Base-by-base conservation (phyloP, 768 basidiomycete species). In the Coprinellus micaceus region DNA sequence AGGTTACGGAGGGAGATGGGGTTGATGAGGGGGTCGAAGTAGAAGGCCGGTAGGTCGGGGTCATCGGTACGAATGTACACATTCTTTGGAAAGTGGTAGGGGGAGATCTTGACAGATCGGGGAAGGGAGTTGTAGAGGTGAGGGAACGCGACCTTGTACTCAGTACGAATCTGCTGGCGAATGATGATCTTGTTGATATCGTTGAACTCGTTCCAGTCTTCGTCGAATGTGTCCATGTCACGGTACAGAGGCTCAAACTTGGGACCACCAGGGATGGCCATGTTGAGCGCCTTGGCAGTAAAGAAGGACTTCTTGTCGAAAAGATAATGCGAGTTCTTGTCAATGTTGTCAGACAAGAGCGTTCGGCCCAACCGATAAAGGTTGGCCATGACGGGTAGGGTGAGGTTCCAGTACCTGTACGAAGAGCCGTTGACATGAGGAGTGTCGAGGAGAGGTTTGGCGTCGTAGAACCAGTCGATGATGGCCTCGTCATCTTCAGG, bases 151-250 rank as follows among this genome's bases (percentile, higher is more conserved):
- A 99, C 94, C 70, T 96, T 98, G 82, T 99, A 98, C 74, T 99
- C 97, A 2, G 96, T 98, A 45, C 97, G 84, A 60, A 98, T 96
- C 70, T 97, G 93, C 67, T 98, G 94, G 21, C 97, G 94, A 63
- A 99, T 98, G 71, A 99, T 96, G 66, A 99, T 90, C 72, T 99
- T 99, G 76, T 97, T 95, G 73, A 98, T 97, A 67, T 99, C 97
- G 69, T 99, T 99, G 66, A 99, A 99, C 70, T 97, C 94, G 70
- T 97, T 97, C 94, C 94, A 97, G 67, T 99, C 97, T 68, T 98
- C 97, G 66, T 99, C 97, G 63, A 93, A 98, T 12, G 88, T 80
- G 66, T 98, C 97, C 88, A 95, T 94, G 65, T 99, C 97, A 48
- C 96, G 84, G 71, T 94, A 94, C 25, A 99, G 77, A 15, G 96